Percentiles rank a stretch among this genome's conserved stretches.
Conservation (phyloP, 441 rosid genomes). For the Gossypium schwendimanii region DNA sequence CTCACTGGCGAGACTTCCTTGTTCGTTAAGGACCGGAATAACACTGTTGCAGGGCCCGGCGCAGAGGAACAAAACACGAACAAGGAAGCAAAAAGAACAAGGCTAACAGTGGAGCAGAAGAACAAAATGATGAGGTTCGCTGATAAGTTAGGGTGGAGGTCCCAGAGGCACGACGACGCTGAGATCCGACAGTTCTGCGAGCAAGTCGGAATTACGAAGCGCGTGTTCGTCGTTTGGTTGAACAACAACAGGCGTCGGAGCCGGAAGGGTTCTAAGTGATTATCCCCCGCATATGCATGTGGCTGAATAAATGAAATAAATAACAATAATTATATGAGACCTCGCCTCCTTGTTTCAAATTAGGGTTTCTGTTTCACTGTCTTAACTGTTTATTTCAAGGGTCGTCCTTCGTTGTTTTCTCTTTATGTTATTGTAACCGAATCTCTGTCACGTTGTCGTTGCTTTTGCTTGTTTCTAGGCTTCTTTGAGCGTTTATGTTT, state of each 20-base stretch:
- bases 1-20: conserved; percentile 5
- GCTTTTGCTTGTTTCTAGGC: background rate
- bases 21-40: background rate
- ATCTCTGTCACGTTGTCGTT: background rate
- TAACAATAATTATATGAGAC: background rate
- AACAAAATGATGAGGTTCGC: background rate
- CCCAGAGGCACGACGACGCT: background rate
- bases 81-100: background rate
- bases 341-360: background rate
- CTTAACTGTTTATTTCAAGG: background rate
- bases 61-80: background rate
- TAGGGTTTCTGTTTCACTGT: background rate
- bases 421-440: background rate
- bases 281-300: background rate
- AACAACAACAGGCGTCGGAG: conserved; percentile 3
- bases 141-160: conserved; percentile 2
- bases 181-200: background rate
- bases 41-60: background rate
- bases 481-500: background rate
- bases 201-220: background rate
- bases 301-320: background rate
- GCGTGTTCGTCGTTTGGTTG: conserved; percentile 1
- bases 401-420: background rate
- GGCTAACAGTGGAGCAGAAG: conserved; percentile 1
- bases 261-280: background rate